These are phyloP conservation scores for Phytopythium kandeliae DNA, from an alignment of 352 stramenopile species.

Conservation along the genomic window DNA sequence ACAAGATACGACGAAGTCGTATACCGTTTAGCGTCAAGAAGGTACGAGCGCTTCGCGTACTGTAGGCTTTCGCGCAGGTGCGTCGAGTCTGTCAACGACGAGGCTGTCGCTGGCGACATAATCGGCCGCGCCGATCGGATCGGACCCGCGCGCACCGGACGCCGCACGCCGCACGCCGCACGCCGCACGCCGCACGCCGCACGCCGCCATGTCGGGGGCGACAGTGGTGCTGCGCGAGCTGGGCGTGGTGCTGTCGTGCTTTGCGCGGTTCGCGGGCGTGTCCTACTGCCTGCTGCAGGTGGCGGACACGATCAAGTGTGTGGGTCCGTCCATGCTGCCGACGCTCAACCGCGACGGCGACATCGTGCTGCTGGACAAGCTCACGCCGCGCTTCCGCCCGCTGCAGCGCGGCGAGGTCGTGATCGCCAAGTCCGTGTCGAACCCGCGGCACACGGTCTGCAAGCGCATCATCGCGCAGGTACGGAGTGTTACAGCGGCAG, in stretches of 20 bases:
- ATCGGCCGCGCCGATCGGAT: too few relatives aligned
- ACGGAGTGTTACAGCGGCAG: not conserved
- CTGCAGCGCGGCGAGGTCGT: conserved; percentile 82
- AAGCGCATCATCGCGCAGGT: conserved; percentile 85
- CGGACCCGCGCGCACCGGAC: too few relatives aligned
- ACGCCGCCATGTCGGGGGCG: not conserved
- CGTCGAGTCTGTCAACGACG: too few relatives aligned
- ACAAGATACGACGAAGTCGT: too few relatives aligned
- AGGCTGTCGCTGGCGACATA: too few relatives aligned
- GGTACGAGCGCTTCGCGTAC: too few relatives aligned
- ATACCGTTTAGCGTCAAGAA: too few relatives aligned
- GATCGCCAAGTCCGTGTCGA: conserved; percentile 84
- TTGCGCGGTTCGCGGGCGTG: conserved; percentile 69
- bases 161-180: too few relatives aligned
- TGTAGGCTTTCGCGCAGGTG: too few relatives aligned
- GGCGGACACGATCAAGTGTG: conserved; percentile 82
- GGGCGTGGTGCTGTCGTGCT: conserved; percentile 48
- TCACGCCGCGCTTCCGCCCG: conserved; percentile 59
- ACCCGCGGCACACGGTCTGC: conserved; percentile 82
- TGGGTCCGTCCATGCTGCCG: conserved; percentile 87
- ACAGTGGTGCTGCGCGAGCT: conserved; percentile 26
- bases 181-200: too few relatives aligned
- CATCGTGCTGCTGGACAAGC: conserved; percentile 88
- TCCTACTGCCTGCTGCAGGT: conserved; percentile 66
- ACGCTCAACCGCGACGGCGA: conserved; percentile 88